These are phyloP conservation scores for Endogone sp. DNA, from an alignment of 192 early-diverging fungal genomes.

Conservation along the genomic window DNA sequence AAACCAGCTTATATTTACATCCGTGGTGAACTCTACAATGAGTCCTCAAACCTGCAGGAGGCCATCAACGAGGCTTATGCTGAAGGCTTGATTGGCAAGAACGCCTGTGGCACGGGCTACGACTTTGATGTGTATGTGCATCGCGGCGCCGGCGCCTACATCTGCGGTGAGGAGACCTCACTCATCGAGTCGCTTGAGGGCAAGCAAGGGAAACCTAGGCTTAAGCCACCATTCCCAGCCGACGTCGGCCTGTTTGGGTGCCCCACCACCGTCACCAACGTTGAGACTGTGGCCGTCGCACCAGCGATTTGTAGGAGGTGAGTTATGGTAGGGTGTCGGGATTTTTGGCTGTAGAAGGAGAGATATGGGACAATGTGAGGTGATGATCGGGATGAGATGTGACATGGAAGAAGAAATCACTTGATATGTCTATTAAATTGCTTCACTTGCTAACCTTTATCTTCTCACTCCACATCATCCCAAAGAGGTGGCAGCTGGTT, in stretches of 20 bases:
- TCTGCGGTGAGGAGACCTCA: conserved; percentile 95
- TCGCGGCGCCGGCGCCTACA: conserved; percentile 96
- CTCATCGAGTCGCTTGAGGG: conserved; percentile 91
- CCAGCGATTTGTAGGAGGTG: conserved; percentile 84
- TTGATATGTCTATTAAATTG: too few species aligned
- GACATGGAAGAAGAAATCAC: too few species aligned
- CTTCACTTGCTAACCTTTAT: too few species aligned
- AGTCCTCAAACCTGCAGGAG: conserved; percentile 86
- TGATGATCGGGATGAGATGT: conserved; percentile 8
- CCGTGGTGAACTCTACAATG: conserved; percentile 95
- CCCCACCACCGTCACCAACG: conserved; percentile 99
- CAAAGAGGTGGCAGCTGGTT: conserved; percentile 96
- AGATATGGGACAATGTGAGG: too few species aligned
- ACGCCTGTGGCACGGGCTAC: conserved; percentile 93
- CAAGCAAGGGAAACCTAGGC: conserved; percentile 96
- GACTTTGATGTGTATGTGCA: conserved; percentile 98
- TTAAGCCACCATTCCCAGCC: conserved; percentile 99
- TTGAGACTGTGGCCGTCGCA: conserved; percentile 98
- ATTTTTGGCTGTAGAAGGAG: background rate
- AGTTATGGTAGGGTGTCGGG: background rate
- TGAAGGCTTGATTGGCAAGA: conserved; percentile 96
- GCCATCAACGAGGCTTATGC: conserved; percentile 97
- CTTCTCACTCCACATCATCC: too few species aligned
- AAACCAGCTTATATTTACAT: conserved; percentile 98
- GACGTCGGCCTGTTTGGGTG: conserved; percentile 98